These are phyloP conservation scores for Trapa bicornis DNA, from an alignment of 345 rosid species.

Conservation along the genomic window DNA sequence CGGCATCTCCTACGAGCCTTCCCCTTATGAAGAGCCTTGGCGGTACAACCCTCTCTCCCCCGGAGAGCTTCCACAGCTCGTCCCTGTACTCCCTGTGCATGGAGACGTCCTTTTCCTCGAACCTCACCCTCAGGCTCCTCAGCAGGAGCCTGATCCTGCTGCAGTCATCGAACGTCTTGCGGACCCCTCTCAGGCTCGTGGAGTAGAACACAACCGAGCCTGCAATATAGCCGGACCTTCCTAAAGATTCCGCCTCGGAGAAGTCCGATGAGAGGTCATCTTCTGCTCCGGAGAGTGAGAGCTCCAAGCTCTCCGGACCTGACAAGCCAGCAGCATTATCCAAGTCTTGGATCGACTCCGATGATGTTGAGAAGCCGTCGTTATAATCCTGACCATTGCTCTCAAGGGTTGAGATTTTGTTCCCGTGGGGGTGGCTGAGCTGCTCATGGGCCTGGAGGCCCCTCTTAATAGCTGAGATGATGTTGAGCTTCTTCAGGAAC, in stretches of 20 bases:
- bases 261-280: background rate
- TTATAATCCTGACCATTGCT: slow-evolving; percentile 10
- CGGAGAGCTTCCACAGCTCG: slow-evolving; percentile 56
- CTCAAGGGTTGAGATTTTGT: slow-evolving; percentile 9
- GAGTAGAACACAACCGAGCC: slow-evolving; percentile 54
- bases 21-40: slow-evolving; percentile 76
- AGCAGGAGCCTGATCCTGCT: slow-evolving; percentile 43
- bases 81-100: slow-evolving; percentile 65
- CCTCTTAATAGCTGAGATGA: slow-evolving; percentile 36
- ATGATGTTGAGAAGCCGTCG: slow-evolving; percentile 7
- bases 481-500: slow-evolving; percentile 45
- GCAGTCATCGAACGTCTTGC: slow-evolving; percentile 81
- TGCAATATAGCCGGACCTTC: slow-evolving; percentile 29
- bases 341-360: background rate
- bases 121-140: slow-evolving; percentile 43
- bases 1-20: slow-evolving; percentile 77
- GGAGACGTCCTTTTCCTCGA: slow-evolving; percentile 65
- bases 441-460: slow-evolving; percentile 26
- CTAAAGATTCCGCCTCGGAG: slow-evolving; percentile 14
- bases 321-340: slow-evolving; percentile 6
- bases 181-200: slow-evolving; percentile 60
- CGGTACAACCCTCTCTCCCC: slow-evolving; percentile 42
- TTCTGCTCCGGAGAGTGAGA: slow-evolving; percentile 6
- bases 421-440: slow-evolving; percentile 12
- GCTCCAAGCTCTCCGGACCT: slow-evolving; percentile 7